phyloP scores from a whole-genome alignment of 2,329 filamentous ascomycete species.

The Whalleya microplaca region DNA sequence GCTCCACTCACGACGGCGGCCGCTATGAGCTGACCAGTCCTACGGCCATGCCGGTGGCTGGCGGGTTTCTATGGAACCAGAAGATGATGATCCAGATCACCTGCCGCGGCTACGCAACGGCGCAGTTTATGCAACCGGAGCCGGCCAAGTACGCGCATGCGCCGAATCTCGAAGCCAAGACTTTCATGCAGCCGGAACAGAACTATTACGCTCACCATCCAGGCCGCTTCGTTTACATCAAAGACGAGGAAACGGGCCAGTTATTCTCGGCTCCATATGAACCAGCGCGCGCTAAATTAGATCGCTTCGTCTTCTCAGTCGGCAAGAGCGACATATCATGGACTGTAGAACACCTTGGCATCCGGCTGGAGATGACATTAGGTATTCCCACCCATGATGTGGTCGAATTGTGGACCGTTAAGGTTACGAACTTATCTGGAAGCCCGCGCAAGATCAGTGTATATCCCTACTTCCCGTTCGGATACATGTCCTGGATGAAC shows the following conservation, averaged over 20 bases:
- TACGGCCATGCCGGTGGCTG: conserved; percentile 59
- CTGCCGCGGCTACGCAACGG: conserved; percentile 61
- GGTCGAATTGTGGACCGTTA: conserved; percentile 59
- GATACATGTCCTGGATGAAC: conserved; percentile 68
- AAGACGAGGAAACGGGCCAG: conserved; percentile 54
- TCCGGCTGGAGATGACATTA: conserved; percentile 56
- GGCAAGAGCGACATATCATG: conserved; percentile 60
- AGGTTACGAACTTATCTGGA: conserved; percentile 52
- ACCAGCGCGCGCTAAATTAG: conserved; percentile 52
- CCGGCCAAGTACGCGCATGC: conserved; percentile 63
- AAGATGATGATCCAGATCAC: conserved; percentile 65
- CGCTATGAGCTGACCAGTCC: conserved; percentile 60
- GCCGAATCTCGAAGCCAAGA: conserved; percentile 60
- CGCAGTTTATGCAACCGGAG: conserved; percentile 65
- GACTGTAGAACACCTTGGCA: conserved; percentile 53
- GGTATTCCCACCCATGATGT: conserved; percentile 57
- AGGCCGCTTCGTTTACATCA: conserved; percentile 62
- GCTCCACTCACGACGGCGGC: conserved; percentile 48
- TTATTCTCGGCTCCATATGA: conserved; percentile 61
- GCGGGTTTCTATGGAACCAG: conserved; percentile 62
- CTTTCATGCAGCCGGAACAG: conserved; percentile 65
- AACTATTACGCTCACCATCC: conserved; percentile 63
- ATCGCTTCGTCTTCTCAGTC: conserved; percentile 56
- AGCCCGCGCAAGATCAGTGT: conserved; percentile 52
- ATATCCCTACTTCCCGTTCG: conserved; percentile 61